phyloP scores from a whole-genome alignment of 140 eudicot species.

The Flaveria floridana region DNA sequence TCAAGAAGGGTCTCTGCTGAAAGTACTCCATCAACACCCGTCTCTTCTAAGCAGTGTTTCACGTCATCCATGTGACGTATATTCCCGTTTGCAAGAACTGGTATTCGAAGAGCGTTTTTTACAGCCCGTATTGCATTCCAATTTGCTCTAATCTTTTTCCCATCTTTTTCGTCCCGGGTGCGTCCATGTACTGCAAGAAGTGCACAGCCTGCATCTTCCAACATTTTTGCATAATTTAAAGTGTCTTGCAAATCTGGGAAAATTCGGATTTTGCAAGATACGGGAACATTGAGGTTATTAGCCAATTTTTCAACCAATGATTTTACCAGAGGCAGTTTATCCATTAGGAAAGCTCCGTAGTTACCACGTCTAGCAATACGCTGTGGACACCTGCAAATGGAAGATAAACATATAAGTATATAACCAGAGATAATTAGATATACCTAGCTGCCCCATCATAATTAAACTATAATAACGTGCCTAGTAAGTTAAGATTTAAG shows the following conservation, averaged over 20 bases:
- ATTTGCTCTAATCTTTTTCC: constrained; percentile 9
- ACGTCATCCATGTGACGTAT: constrained; percentile 75
- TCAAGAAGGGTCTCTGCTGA: constrained; percentile 82
- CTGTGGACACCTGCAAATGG: constrained; percentile 73
- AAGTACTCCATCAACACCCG: constrained; percentile 73
- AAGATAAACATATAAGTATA: constrained; percentile 12
- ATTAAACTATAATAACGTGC: neutral
- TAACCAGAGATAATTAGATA: neutral
- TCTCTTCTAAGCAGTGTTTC: constrained; percentile 55
- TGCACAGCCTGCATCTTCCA: constrained; percentile 12
- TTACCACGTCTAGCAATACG: constrained; percentile 82
- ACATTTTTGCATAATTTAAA: constrained; percentile 17
- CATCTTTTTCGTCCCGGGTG: constrained; percentile 4
- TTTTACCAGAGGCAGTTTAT: constrained; percentile 27
- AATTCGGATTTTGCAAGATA: constrained; percentile 7
- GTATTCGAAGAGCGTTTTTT: constrained; percentile 41
- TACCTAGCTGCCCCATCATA: neutral
- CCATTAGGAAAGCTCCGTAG: constrained; percentile 94
- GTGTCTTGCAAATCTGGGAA: constrained; percentile 17
- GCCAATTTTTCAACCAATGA: constrained; percentile 8
- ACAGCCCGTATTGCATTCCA: constrained; percentile 13
- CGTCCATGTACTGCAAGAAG: constrained; percentile 19
- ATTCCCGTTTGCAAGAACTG: constrained; percentile 81
- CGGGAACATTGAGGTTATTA: neutral
- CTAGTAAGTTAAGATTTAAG: neutral